These are phyloP conservation scores for Acacia concinna DNA, from an alignment of 331 rosid genomes.

Conservation along the genomic window DNA sequence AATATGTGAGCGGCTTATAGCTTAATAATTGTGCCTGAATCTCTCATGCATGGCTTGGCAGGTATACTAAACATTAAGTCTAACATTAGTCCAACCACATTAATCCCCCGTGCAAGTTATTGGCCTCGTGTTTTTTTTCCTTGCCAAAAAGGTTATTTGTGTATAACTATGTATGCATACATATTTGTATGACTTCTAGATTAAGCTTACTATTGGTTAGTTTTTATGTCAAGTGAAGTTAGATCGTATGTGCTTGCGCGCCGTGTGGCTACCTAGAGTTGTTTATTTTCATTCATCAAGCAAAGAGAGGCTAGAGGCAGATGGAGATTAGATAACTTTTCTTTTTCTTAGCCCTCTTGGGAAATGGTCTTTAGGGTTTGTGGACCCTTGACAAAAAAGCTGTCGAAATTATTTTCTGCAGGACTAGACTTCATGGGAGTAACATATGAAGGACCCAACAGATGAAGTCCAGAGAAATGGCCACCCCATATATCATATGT, in stretches of 20 bases:
- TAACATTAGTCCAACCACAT: not conserved
- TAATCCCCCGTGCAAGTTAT: not conserved
- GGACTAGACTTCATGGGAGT: conserved; percentile 50
- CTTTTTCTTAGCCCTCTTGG: conserved; percentile 52
- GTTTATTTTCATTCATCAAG: not conserved
- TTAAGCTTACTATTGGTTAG: not conserved
- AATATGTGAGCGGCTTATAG: not conserved
- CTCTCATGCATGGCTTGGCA: not conserved
- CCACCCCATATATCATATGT: conserved; percentile 96
- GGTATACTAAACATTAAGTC: not conserved
- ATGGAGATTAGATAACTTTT: not conserved
- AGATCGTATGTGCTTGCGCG: not conserved
- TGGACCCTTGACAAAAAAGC: conserved; percentile 89
- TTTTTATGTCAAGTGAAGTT: not conserved
- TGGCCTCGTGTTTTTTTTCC: not conserved
- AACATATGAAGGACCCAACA: conserved; percentile 56
- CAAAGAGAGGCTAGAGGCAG: not conserved
- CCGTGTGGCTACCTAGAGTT: not conserved
- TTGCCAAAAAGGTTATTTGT: not conserved
- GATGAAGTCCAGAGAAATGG: conserved; percentile 78
- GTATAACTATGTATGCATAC: too few relatives aligned
- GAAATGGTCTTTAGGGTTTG: conserved; percentile 55
- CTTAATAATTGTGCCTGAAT: not conserved
- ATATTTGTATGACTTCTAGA: not conserved
- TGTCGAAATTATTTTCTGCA: conserved; percentile 59